Conservation (phyloP, 352 stramenopile genomes). For the Halophytophthora polymorphica region DNA sequence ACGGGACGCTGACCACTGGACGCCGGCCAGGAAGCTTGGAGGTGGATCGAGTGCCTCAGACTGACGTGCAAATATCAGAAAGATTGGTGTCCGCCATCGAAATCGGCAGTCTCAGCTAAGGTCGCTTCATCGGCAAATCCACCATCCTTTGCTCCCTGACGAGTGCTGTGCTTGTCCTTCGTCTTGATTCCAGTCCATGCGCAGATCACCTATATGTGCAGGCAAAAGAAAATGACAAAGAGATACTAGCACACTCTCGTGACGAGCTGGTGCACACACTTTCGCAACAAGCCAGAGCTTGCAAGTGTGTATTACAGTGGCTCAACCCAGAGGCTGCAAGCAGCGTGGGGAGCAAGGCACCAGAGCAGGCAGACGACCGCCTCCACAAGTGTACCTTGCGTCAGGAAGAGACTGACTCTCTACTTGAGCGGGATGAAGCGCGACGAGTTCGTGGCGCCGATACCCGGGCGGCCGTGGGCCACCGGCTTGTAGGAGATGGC, state of each 20-base stretch:
- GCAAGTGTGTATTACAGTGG: conserved; percentile 85
- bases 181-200: conserved; percentile 2
- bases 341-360: conserved; percentile 19
- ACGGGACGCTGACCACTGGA: neutral
- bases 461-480: conserved; percentile 97
- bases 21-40: neutral
- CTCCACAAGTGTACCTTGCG: conserved; percentile 1
- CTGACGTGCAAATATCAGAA: conserved; percentile 88
- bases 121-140: conserved; percentile 51
- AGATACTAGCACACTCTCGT: conserved; percentile 2
- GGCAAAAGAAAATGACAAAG: conserved; percentile 6
- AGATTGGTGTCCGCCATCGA: conserved; percentile 59
- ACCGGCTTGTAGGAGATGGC: conserved; percentile 99
- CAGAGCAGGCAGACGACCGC: conserved; percentile 13
- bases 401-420: conserved; percentile 10
- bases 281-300: conserved; percentile 20
- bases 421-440: conserved; percentile 99
- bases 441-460: conserved; percentile 96
- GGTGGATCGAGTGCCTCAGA: conserved; percentile 56
- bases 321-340: conserved; percentile 51
- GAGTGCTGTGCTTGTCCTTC: neutral
- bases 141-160: no score
- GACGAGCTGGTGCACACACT: conserved; percentile 1
- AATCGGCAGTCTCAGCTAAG: conserved; percentile 45
- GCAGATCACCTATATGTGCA: conserved; percentile 1